Conservation (phyloP, 2,329 filamentous ascomycete genomes). For the Venturia carpophila region DNA sequence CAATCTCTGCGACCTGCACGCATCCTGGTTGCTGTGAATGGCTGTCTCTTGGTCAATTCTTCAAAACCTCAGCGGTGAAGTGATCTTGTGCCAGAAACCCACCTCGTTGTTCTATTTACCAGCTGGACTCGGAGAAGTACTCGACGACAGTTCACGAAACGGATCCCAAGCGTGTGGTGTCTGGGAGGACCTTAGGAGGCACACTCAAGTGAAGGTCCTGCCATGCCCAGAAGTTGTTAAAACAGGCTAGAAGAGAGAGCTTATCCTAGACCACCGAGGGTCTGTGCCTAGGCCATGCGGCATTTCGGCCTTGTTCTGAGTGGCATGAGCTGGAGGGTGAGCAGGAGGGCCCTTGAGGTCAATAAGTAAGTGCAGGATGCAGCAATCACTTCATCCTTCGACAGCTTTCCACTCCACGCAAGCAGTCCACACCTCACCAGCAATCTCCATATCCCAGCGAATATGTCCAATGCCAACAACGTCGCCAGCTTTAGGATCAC, state of each 20-base stretch:
- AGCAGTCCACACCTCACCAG: constrained; percentile 31
- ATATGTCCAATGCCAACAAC: constrained; percentile 34
- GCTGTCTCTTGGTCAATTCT: background rate
- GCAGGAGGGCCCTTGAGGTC: background rate
- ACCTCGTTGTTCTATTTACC: background rate
- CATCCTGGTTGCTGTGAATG: background rate
- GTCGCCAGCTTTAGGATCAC: constrained; percentile 24
- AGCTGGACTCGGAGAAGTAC: background rate
- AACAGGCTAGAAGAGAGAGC: background rate
- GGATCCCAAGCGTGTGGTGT: background rate
- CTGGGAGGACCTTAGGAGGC: background rate
- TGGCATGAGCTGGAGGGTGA: background rate
- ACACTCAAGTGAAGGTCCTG: background rate
- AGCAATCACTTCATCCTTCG: constrained; percentile 1
- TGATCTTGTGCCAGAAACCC: background rate
- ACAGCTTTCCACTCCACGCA: constrained; percentile 36
- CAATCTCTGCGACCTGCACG: background rate
- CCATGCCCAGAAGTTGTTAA: background rate
- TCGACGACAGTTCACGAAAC: background rate
- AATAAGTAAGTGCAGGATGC: background rate
- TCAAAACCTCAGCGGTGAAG: background rate
- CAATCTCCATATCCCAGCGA: constrained; percentile 35
- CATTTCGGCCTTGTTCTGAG: background rate
- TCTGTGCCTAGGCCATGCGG: background rate
- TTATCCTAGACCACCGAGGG: background rate